Evolutionary conservation across 2,329 filamentous ascomycete genomes (phyloP).

Genomic region (Colletotrichum paranaense): DNA sequence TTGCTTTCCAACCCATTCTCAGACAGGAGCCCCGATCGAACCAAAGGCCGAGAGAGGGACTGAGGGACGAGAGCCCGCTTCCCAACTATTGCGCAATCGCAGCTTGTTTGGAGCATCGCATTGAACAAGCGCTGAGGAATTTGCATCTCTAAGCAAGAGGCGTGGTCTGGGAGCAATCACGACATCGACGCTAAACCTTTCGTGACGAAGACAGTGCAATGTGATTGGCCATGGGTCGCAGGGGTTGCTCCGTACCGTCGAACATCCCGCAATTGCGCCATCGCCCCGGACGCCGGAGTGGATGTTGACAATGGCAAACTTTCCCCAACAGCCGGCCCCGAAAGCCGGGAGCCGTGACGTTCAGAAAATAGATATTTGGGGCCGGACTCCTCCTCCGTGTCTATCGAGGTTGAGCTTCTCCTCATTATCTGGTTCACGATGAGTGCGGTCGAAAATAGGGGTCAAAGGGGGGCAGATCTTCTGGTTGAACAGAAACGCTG

Average conservation of each 20-base stretch:
- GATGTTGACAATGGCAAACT: conserved; percentile 1
- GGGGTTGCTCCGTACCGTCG: conserved; percentile 33
- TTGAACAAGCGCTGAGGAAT: conserved; percentile 30
- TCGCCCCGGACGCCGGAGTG: conserved; percentile 35
- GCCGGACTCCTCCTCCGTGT: conserved; percentile 9
- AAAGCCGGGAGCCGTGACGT: conserved; percentile 28
- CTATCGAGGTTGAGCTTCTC: background rate
- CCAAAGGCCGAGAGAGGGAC: conserved; percentile 21
- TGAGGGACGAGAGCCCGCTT: conserved; percentile 6
- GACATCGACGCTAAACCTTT: conserved; percentile 65
- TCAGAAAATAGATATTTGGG: conserved; percentile 19
- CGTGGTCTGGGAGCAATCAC: conserved; percentile 55
- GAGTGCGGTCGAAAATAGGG: background rate
- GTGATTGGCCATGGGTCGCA: conserved; percentile 48
- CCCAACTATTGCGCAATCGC: conserved; percentile 50
- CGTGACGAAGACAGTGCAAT: conserved; percentile 49
- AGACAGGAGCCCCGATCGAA: conserved; percentile 22
- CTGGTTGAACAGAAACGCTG: conserved; percentile 5
- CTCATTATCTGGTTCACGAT: background rate
- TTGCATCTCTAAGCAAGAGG: conserved; percentile 28
- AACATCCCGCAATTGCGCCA: conserved; percentile 37
- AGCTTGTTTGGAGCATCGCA: conserved; percentile 36
- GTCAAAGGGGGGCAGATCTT: background rate
- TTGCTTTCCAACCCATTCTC: conserved; percentile 16
- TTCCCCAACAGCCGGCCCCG: conserved; percentile 21